These are phyloP conservation scores for Darksidea phi DNA, from an alignment of 495 filamentous ascomycete genomes.

Conservation along the genomic window DNA sequence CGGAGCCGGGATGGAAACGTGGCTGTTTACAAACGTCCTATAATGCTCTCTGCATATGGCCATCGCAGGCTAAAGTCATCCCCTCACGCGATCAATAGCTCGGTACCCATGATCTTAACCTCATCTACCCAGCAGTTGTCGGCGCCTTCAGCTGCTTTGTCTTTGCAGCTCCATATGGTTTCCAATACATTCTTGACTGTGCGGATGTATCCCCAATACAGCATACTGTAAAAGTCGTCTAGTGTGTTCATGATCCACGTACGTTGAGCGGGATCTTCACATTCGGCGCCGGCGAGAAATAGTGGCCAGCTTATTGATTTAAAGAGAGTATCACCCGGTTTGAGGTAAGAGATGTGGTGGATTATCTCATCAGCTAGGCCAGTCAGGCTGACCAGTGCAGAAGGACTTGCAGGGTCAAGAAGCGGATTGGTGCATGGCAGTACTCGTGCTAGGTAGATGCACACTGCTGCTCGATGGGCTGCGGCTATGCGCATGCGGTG, in stretches of 20 bases:
- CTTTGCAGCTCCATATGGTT: slow-evolving; percentile 24
- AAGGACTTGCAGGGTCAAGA: slow-evolving; percentile 9
- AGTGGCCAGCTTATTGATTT: slow-evolving; percentile 32
- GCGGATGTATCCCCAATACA: slow-evolving; percentile 34
- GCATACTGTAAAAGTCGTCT: slow-evolving; percentile 14
- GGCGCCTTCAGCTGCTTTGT: slow-evolving; percentile 6
- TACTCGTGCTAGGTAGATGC: slow-evolving; percentile 25
- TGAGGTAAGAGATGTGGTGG: slow-evolving; percentile 22
- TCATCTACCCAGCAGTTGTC: slow-evolving; percentile 27
- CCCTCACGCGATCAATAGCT: slow-evolving; percentile 28
- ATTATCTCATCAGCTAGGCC: slow-evolving; percentile 26
- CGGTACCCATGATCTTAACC: slow-evolving; percentile 25
- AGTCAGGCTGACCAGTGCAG: slow-evolving; percentile 16
- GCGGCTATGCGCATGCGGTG: slow-evolving; percentile 27
- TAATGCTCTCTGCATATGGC: neutral
- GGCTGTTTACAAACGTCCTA: neutral
- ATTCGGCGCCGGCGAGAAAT: slow-evolving; percentile 33
- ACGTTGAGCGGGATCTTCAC: slow-evolving; percentile 15
- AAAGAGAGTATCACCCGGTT: slow-evolving; percentile 20
- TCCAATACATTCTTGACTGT: slow-evolving; percentile 24
- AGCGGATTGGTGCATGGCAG: slow-evolving; percentile 16
- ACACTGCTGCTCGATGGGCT: slow-evolving; percentile 29
- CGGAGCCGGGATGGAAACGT: neutral
- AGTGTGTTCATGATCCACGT: slow-evolving; percentile 24
- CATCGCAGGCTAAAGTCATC: neutral